Evolutionary conservation across 2,329 filamentous ascomycete genomes (phyloP), one percentile per base, ranked within the genome.

Genomic region (Fusarium sacchari): DNA sequence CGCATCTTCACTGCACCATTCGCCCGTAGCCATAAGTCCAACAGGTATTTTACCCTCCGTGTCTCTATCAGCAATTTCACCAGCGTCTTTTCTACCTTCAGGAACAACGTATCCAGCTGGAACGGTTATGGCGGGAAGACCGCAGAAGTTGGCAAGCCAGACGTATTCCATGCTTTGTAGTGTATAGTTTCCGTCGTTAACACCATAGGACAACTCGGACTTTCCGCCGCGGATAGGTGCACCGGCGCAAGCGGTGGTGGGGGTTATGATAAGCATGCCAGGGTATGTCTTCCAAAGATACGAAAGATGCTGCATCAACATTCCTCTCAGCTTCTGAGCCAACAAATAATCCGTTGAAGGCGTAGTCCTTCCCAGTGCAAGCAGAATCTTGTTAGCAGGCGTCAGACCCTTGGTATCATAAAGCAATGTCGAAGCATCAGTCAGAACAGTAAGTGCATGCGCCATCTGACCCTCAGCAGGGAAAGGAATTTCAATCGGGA

Each of bases 401-500:
- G 90, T 89, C 43, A 92, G 83, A 30, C 86, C 84, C 10, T 80
- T 76, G 2, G 86, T 82, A 20, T 90, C 80, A 7, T 84, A 67
- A 81, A 88, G 75, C 22, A 87, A 73, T 2, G 85, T 84, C 4
- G 85, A 82, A 2, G 81, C 86, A 46, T 95, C 93, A 13, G 88
- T 87, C 60, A 95, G 88, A 69, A 95, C 93, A 1, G 93, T 94
- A 69, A 95, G 81, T 28, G 91, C 91, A 80, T 95, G 93, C 0
- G 93, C 92, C 26, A 89, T 86, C 80, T 94, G 92, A 28, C 91
- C 92, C 75, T 93, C 88, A 17, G 85, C 78, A 2, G 90, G 74
- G 32, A 89, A 85, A 0, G 91, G 90, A 55, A 92, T 87, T 8
- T 84, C 83, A 67, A 92, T 88, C 40, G 88, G 84, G 6, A 92